phyloP scores from a whole-genome alignment of 768 basidiomycete genomes.

The Brasilioporus rufonigricans region DNA sequence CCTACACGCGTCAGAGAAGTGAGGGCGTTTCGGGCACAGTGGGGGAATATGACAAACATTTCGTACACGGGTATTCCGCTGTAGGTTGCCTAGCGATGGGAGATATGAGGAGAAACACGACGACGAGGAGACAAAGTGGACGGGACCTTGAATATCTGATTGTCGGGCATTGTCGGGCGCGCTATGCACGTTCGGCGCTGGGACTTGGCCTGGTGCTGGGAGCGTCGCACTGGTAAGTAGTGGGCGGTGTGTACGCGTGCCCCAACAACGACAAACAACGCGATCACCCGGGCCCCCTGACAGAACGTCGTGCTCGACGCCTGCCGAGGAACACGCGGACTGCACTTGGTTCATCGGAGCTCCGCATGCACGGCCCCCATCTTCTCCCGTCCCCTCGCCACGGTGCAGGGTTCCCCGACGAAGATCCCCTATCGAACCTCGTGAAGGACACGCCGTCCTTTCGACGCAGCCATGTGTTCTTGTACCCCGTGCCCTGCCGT shows the following conservation, averaged over 20 bases:
- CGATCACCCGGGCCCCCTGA: slow-evolving; percentile 21
- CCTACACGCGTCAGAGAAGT: slow-evolving; percentile 52
- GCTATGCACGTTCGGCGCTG: slow-evolving; percentile 7
- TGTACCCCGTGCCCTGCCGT: slow-evolving; percentile 16
- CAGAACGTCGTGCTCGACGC: background rate
- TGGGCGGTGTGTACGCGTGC: slow-evolving; percentile 34
- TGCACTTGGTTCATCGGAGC: background rate
- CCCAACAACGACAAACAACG: slow-evolving; percentile 42
- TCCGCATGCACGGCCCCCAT: slow-evolving; percentile 2
- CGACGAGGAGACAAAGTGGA: background rate
- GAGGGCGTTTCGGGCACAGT: slow-evolving; percentile 35
- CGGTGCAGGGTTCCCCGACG: background rate
- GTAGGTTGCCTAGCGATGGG: slow-evolving; percentile 69
- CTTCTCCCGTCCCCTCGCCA: background rate
- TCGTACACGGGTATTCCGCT: slow-evolving; percentile 93
- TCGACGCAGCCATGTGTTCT: slow-evolving; percentile 17
- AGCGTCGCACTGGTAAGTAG: background rate
- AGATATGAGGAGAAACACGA: slow-evolving; percentile 1
- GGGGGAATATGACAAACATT: slow-evolving; percentile 58
- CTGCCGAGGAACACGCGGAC: background rate
- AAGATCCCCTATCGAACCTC: slow-evolving; percentile 11
- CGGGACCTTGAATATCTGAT: slow-evolving; percentile 85
- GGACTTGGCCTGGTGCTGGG: slow-evolving; percentile 15
- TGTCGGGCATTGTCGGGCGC: slow-evolving; percentile 64
- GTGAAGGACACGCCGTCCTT: slow-evolving; percentile 18